These are phyloP conservation scores for Hypoxylon sp. DNA, from an alignment of 2,329 filamentous ascomycete species.

Conservation along the genomic window DNA sequence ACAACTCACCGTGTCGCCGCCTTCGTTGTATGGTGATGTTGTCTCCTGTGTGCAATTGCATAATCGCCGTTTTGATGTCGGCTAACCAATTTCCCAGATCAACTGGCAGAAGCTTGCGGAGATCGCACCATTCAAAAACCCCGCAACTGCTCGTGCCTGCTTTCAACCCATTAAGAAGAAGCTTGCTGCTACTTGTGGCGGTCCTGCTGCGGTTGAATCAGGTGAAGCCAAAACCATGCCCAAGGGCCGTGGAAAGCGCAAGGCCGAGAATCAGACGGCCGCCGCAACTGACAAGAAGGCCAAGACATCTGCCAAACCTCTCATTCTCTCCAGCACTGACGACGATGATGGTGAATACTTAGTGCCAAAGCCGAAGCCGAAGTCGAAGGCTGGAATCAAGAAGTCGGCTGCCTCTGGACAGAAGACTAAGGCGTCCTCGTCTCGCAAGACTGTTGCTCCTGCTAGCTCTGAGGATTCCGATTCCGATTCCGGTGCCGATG, in stretches of 20 bases:
- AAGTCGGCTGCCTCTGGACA: conserved; percentile 20
- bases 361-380: not conserved
- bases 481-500: conserved; percentile 2
- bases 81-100: conserved; percentile 36
- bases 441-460: conserved; percentile 3
- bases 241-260: conserved; percentile 28
- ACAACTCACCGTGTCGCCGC: not conserved
- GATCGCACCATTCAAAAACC: conserved; percentile 39
- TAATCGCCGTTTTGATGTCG: too few relatives aligned
- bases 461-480: conserved; percentile 7
- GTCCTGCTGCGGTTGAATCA: not conserved
- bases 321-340: not conserved
- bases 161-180: conserved; percentile 42
- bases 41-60: not conserved
- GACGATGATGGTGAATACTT: conserved; percentile 11
- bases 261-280: conserved; percentile 11
- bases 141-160: conserved; percentile 27
- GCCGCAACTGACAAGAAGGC: conserved; percentile 31
- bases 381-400: conserved; percentile 13
- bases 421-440: conserved; percentile 5
- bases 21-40: not conserved
- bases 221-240: conserved; percentile 4
- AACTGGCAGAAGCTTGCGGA: conserved; percentile 42
- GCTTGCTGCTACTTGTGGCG: conserved; percentile 30
- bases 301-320: not conserved